phyloP scores from a whole-genome alignment of 2,329 filamentous ascomycete genomes.

The Colletotrichum trifolii region DNA sequence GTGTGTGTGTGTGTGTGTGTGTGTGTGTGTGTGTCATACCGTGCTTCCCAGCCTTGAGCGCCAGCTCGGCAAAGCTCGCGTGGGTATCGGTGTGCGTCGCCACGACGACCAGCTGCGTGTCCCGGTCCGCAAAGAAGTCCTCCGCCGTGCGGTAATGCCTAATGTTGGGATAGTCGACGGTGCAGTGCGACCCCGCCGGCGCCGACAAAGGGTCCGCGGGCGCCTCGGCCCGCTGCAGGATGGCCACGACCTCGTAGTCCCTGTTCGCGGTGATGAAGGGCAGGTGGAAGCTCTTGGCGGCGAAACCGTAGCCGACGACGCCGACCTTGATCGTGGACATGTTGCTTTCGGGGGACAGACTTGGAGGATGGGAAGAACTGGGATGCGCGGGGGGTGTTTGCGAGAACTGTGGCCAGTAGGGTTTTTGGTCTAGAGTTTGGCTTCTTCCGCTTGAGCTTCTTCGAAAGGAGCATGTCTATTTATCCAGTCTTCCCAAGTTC shows the following conservation, averaged over 20 bases:
- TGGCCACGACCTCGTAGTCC: slow-evolving; percentile 57
- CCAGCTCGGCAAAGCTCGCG: slow-evolving; percentile 63
- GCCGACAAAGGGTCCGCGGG: slow-evolving; percentile 43
- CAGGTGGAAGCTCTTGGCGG: slow-evolving; percentile 60
- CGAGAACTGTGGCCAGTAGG: too few species aligned
- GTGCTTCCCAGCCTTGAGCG: slow-evolving; percentile 70
- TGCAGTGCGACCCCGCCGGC: slow-evolving; percentile 55
- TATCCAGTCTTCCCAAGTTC: too few species aligned
- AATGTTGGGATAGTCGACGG: slow-evolving; percentile 57
- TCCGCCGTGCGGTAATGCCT: slow-evolving; percentile 69
- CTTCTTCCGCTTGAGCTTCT: too few species aligned
- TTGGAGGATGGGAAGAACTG: not conserved
- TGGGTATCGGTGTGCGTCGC: slow-evolving; percentile 64
- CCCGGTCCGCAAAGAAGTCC: slow-evolving; percentile 67
- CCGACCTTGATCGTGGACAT: slow-evolving; percentile 46
- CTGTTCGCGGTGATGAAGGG: slow-evolving; percentile 60
- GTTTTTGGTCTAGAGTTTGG: too few species aligned
- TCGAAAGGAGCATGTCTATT: too few species aligned
- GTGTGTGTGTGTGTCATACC: slow-evolving; percentile 41
- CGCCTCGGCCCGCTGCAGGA: slow-evolving; percentile 58
- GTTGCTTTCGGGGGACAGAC: not conserved
- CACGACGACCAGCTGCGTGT: slow-evolving; percentile 71
- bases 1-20: too few species aligned
- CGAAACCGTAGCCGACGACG: slow-evolving; percentile 61
- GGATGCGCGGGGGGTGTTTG: not conserved